Percentiles rank a stretch among this genome's conserved stretches.
These are phyloP conservation scores for Candida endomychidarum DNA, from an alignment of 805 yeast genomes.

Conservation along the genomic window DNA sequence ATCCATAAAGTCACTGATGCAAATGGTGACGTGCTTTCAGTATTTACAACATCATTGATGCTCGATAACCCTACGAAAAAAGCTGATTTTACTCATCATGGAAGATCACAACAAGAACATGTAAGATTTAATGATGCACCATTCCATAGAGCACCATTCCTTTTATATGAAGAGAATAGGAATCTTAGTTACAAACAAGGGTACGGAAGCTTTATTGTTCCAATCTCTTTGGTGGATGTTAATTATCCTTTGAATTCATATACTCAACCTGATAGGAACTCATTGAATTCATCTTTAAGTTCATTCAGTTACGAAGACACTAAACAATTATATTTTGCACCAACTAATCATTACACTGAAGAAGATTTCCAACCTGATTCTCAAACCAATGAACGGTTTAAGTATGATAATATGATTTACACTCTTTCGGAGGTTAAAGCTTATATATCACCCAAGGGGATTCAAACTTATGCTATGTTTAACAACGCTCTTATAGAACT, in stretches of 20 bases:
- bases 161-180: constrained; percentile 53
- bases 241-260: constrained; percentile 54
- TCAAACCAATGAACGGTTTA: constrained; percentile 37
- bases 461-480: constrained; percentile 40
- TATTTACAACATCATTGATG: constrained; percentile 56
- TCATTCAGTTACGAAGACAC: constrained; percentile 1
- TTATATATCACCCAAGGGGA: constrained; percentile 45
- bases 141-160: constrained; percentile 74
- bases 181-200: constrained; percentile 47
- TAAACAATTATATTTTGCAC: constrained; percentile 14
- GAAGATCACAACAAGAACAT: constrained; percentile 61
- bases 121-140: constrained; percentile 75
- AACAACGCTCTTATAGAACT: constrained; percentile 32
- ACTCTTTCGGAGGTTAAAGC: constrained; percentile 54
- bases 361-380: constrained; percentile 33
- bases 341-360: constrained; percentile 28
- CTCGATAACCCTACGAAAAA: constrained; percentile 59
- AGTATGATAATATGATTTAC: constrained; percentile 54
- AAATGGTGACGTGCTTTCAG: constrained; percentile 28
- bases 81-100: constrained; percentile 46
- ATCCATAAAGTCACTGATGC: constrained; percentile 25
- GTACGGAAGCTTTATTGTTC: constrained; percentile 55
- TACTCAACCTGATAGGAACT: constrained; percentile 6
- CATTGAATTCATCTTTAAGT: constrained; percentile 8
- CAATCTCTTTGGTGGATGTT: constrained; percentile 62